Evolutionary conservation across 495 filamentous ascomycete genomes (phyloP).

Genomic region (Talaromyces wortmannii): DNA sequence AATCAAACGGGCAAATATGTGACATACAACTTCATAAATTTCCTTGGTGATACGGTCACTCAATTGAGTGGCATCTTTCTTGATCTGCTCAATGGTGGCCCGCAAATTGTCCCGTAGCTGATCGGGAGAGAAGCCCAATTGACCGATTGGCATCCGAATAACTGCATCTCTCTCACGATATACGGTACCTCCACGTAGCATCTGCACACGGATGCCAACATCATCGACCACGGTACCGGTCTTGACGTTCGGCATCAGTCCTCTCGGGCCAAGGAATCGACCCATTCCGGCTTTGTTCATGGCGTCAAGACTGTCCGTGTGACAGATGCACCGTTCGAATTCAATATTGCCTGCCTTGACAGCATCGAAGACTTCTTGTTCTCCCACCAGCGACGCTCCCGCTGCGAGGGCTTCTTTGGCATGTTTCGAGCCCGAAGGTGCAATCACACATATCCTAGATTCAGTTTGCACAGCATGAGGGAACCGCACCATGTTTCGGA

Average conservation of each 20-base stretch:
- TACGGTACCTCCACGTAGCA: constrained; percentile 74
- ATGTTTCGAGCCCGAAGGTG: constrained; percentile 63
- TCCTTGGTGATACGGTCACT: constrained; percentile 72
- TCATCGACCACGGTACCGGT: constrained; percentile 80
- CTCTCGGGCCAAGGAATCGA: constrained; percentile 76
- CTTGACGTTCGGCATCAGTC: constrained; percentile 88
- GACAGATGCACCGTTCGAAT: constrained; percentile 86
- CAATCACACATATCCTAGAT: constrained; percentile 80
- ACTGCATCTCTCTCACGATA: constrained; percentile 84
- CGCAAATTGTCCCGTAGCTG: constrained; percentile 81
- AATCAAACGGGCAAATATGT: not conserved
- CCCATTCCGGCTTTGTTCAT: constrained; percentile 74
- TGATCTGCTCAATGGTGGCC: constrained; percentile 66
- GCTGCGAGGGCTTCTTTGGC: constrained; percentile 63
- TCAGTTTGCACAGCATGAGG: constrained; percentile 85
- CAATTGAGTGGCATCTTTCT: constrained; percentile 63
- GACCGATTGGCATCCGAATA: constrained; percentile 80
- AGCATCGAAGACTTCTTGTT: constrained; percentile 74
- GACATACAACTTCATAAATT: constrained; percentile 75
- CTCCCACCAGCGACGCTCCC: constrained; percentile 76
- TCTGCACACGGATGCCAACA: constrained; percentile 59
- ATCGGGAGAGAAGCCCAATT: constrained; percentile 83
- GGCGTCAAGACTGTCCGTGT: constrained; percentile 63
- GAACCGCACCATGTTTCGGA: constrained; percentile 81
- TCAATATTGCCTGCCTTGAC: constrained; percentile 68